Conservation (phyloP, 2,329 filamentous ascomycete species). For the Cercospora citrullina region DNA sequence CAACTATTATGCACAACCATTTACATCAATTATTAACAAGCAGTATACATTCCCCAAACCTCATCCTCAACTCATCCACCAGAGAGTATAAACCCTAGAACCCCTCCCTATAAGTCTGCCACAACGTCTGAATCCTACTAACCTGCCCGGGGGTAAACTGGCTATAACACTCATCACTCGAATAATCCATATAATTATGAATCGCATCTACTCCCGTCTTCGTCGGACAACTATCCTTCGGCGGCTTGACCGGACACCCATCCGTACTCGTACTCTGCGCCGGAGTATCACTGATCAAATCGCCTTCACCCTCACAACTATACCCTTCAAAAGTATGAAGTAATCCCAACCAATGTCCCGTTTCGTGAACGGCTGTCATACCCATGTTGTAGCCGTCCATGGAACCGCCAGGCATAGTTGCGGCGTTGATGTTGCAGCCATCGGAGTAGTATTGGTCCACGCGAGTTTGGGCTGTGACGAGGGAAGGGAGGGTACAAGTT, state of each 20-base stretch:
- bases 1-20: neutral
- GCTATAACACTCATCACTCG: conserved; percentile 56
- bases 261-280: conserved; percentile 50
- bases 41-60: too few species aligned
- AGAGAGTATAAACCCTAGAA: neutral
- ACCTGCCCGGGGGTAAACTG: conserved; percentile 54
- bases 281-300: conserved; percentile 49
- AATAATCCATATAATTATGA: conserved; percentile 63
- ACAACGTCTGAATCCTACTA: conserved; percentile 55
- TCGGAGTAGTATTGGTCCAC: conserved; percentile 50
- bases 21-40: neutral
- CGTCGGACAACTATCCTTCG: conserved; percentile 54
- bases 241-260: conserved; percentile 53
- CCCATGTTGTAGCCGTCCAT: conserved; percentile 53
- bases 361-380: conserved; percentile 51
- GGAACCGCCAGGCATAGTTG: conserved; percentile 56
- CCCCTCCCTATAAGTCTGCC: conserved; percentile 46
- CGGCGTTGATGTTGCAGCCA: conserved; percentile 59
- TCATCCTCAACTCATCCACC: too few species aligned
- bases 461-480: conserved; percentile 39
- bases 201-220: conserved; percentile 52
- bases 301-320: conserved; percentile 47
- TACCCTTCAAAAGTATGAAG: conserved; percentile 52
- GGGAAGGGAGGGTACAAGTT: conserved; percentile 53
- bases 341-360: conserved; percentile 51